Conservation (phyloP, 495 filamentous ascomycete species). For the Terfezia boudieri region DNA sequence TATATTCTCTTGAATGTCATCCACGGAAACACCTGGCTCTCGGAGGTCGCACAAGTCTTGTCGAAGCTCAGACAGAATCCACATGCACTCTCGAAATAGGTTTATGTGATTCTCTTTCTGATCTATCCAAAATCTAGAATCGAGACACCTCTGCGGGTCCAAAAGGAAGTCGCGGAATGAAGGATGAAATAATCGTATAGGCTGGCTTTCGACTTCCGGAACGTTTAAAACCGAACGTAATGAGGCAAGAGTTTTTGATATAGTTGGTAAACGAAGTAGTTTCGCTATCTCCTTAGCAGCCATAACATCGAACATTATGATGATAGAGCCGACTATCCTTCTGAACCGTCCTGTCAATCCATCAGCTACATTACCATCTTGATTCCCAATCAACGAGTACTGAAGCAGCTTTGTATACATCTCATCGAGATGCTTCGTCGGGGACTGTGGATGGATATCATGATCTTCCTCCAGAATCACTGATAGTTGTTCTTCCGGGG, state of each 20-base stretch:
- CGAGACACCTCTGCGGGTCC: slow-evolving; percentile 8
- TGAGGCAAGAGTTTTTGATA: neutral
- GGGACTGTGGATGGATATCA: neutral
- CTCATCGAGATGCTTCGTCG: neutral
- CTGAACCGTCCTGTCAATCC: neutral
- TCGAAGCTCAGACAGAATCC: slow-evolving; percentile 17
- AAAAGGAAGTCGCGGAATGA: slow-evolving; percentile 19
- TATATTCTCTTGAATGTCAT: slow-evolving; percentile 9
- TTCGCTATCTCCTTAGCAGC: neutral
- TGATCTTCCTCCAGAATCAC: neutral
- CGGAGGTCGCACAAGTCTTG: slow-evolving; percentile 23
- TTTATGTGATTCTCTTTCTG: slow-evolving; percentile 5
- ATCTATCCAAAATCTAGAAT: slow-evolving; percentile 17
- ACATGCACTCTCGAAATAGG: slow-evolving; percentile 16
- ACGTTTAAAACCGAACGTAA: neutral
- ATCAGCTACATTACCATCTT: neutral
- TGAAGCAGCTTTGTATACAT: neutral
- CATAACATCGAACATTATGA: neutral
- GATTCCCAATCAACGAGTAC: neutral
- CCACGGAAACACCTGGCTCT: slow-evolving; percentile 11
- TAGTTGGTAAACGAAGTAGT: neutral
- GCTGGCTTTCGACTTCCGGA: neutral
- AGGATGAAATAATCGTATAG: slow-evolving; percentile 14
- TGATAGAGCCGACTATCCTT: slow-evolving; percentile 1
- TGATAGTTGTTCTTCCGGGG: neutral